phyloP scores from a whole-genome alignment of 1,284 basidiomycete genomes.

The Irpex rosettiformis region DNA sequence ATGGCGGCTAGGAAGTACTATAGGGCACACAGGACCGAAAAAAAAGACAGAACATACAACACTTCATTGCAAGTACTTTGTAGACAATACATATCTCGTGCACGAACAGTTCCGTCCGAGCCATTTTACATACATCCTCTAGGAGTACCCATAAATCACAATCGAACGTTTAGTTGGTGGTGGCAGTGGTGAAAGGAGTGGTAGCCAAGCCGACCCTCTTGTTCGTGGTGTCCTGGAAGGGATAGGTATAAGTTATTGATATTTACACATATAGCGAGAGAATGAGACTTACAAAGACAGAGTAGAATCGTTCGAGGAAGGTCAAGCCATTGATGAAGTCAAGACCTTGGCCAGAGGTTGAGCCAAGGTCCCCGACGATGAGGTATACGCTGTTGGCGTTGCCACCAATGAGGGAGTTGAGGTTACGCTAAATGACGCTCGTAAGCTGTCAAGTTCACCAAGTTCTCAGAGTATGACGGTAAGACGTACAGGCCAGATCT shows the following conservation, averaged over 20 bases:
- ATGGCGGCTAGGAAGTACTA: no score
- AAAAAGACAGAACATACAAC: constrained; percentile 1
- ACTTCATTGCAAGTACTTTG: neutral
- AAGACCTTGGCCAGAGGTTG: constrained; percentile 20
- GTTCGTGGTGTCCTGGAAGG: constrained; percentile 43
- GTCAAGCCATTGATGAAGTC: constrained; percentile 31
- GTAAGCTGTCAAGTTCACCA: no score
- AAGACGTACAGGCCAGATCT: constrained; percentile 50
- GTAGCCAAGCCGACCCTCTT: constrained; percentile 40
- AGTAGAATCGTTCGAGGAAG: constrained; percentile 57
- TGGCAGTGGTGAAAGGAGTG: constrained; percentile 36
- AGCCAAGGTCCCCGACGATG: constrained; percentile 22
- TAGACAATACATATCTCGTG: neutral
- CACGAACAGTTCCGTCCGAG: neutral
- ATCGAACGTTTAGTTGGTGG: constrained; percentile 31
- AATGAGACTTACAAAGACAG: constrained; percentile 36
- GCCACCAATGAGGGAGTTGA: constrained; percentile 28
- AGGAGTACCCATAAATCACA: neutral
- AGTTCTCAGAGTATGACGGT: neutral
- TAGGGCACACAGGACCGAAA: neutral
- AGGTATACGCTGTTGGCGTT: constrained; percentile 24
- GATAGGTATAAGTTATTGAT: neutral
- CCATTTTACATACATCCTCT: neutral
- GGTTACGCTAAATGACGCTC: neutral
- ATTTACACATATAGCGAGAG: neutral